Conservation (phyloP, 192 early-diverging fungal genomes). For the Diversispora eburnea region DNA sequence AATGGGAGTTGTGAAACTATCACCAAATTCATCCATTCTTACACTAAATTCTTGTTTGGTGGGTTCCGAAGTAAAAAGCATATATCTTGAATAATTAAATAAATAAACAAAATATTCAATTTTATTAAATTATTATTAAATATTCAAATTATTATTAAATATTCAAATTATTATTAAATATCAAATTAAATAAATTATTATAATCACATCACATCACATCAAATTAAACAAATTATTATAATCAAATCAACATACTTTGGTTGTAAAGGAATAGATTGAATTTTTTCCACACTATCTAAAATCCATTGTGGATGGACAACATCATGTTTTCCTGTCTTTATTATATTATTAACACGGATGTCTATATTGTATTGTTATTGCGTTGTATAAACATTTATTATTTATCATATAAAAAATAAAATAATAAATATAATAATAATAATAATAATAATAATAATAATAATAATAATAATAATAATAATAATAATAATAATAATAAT, state of each 20-base stretch:
- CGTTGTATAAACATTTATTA: too few relatives aligned
- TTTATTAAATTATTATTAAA: neutral
- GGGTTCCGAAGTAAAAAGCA: slow-evolving; percentile 51
- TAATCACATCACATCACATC: neutral
- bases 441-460: neutral
- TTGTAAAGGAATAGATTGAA: slow-evolving; percentile 50
- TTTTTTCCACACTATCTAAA: slow-evolving; percentile 52
- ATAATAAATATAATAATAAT: neutral
- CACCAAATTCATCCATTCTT: slow-evolving; percentile 65
- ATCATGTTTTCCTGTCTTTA: slow-evolving; percentile 45
- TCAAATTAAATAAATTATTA: neutral
- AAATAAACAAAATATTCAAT: neutral
- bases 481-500: neutral
- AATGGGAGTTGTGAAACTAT: slow-evolving; percentile 58
- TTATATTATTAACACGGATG: slow-evolving; percentile 53
- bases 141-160: neutral
- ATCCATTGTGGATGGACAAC: slow-evolving; percentile 66
- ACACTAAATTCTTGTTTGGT: slow-evolving; percentile 50
- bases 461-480: neutral
- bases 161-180: slow-evolving; percentile 17
- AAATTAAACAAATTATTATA: too few relatives aligned
- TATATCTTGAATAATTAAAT: slow-evolving; percentile 44
- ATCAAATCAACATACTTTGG: slow-evolving; percentile 51
- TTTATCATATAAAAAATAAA: too few relatives aligned
- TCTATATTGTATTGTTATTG: too few relatives aligned